Evolutionary conservation across 805 yeast genomes (phyloP), one percentile per base, ranked within the genome.

Genomic region (Lipomyces kockii): DNA sequence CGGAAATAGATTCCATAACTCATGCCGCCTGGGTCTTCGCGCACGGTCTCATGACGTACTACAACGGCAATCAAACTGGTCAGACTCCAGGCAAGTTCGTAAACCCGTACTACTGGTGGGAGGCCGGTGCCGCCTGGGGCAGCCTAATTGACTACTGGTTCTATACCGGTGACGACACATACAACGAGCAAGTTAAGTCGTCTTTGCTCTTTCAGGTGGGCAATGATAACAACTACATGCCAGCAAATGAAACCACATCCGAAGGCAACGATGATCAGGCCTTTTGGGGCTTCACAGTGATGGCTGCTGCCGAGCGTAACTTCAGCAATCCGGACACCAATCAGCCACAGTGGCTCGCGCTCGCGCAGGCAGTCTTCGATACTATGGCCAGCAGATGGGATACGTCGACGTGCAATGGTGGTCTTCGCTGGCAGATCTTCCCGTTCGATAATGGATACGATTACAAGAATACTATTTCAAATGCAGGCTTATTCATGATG

Each of bases 211-310:
- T 85, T 75, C 98, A 94, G 79, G 85, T 86, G 7, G 93, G 94
- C 59, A 84, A 84, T 12, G 83, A 87, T 77, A 80, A 86, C 80
- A 89, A 94, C 80, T 95, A 87, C 78, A 87, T 93, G 78, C 97
- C 98, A 3, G 80, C 87, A 68, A 92, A 92, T 78, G 97, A 93
- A 79, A 86, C 94, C 9, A 87, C 93, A 37, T 90, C 97, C 2
- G 98, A 94, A 80, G 99, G 98, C 75, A 94, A 94, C 76, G 99
- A 94, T 83, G 98, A 94, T 82, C 98, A 94, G 81, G 97, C 91
- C 1, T 92, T 94, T 77, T 94, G 98, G 98, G 98, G 97, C 3
- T 82, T 94, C 68, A 89, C 97, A 0, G 97, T 87, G 2, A 91
- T 94, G 89, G 87, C 86, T 34, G 98, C 98, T 1, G 95, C 96